Evolutionary conservation across 345 rosid species (phyloP).

Genomic region (Moricandia arvensis): DNA sequence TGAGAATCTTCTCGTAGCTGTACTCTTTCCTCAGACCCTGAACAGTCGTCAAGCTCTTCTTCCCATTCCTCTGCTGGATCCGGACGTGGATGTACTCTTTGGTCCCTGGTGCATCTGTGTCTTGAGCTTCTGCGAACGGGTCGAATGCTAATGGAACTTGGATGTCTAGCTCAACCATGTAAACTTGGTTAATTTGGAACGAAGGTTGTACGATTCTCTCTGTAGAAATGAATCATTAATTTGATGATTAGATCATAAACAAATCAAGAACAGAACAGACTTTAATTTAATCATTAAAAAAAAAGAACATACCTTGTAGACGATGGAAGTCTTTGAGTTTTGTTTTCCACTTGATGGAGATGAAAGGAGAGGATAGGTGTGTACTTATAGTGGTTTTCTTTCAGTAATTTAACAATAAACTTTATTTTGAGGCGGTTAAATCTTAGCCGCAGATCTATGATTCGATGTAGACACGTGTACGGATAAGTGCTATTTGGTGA

Average conservation of each 20-base stretch:
- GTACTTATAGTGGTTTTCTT: constrained; percentile 15
- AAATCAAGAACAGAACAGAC: neutral
- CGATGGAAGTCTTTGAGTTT: neutral
- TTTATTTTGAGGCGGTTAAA: constrained; percentile 24
- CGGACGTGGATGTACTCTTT: constrained; percentile 71
- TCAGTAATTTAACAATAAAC: neutral
- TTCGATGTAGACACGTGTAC: neutral
- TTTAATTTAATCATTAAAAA: no score
- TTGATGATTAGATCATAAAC: neutral
- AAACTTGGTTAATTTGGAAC: constrained; percentile 40
- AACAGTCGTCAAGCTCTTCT: constrained; percentile 73
- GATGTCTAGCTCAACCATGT: constrained; percentile 71
- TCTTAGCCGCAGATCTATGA: constrained; percentile 24
- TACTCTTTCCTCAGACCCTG: constrained; percentile 69
- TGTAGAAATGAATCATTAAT: neutral
- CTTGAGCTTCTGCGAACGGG: constrained; percentile 64
- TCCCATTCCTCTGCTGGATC: constrained; percentile 80
- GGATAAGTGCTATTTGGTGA: neutral
- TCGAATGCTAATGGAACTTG: constrained; percentile 67
- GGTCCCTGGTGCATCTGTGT: constrained; percentile 51
- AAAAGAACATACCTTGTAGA: neutral
- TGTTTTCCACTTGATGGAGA: constrained; percentile 7
- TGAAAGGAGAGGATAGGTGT: neutral
- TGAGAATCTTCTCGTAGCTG: constrained; percentile 73
- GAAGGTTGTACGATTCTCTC: neutral